These are phyloP conservation scores for Primulina huaijiensis DNA, from an alignment of 257 asterid species.

Conservation along the genomic window DNA sequence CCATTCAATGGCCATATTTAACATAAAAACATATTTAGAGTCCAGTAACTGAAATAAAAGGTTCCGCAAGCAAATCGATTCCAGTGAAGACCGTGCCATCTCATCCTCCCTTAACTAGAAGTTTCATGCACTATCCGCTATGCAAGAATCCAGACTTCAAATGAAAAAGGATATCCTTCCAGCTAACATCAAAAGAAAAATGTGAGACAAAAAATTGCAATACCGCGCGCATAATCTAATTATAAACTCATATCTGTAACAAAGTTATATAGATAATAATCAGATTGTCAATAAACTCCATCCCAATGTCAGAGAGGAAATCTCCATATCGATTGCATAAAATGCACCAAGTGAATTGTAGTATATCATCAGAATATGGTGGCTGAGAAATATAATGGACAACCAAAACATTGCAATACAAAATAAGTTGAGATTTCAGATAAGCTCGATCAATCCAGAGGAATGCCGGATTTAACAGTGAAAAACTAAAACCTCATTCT, in stretches of 20 bases:
- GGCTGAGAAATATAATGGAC: not conserved
- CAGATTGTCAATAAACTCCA: not conserved
- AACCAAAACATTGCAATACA: not conserved
- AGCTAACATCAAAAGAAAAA: conserved; percentile 37
- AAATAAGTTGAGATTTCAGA: not conserved
- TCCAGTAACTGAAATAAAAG: conserved; percentile 36
- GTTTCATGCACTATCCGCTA: conserved; percentile 29
- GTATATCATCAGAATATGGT: not conserved
- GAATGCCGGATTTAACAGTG: not conserved
- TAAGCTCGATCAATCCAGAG: not conserved
- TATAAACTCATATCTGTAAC: not conserved
- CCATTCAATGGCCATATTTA: conserved; percentile 31
- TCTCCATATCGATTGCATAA: not conserved
- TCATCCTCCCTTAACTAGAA: conserved; percentile 31
- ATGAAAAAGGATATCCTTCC: conserved; percentile 30
- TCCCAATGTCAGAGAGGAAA: not conserved
- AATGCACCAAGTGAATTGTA: too few relatives aligned
- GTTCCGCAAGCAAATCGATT: conserved; percentile 36
- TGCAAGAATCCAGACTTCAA: conserved; percentile 34
- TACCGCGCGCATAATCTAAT: not conserved
- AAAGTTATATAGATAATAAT: not conserved
- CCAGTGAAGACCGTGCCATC: conserved; percentile 36
- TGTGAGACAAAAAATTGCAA: conserved; percentile 23
- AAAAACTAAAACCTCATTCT: not conserved
- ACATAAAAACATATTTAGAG: conserved; percentile 36